These are phyloP conservation scores for Psilocybe subaeruginosa DNA, from an alignment of 768 basidiomycete species.

Conservation along the genomic window DNA sequence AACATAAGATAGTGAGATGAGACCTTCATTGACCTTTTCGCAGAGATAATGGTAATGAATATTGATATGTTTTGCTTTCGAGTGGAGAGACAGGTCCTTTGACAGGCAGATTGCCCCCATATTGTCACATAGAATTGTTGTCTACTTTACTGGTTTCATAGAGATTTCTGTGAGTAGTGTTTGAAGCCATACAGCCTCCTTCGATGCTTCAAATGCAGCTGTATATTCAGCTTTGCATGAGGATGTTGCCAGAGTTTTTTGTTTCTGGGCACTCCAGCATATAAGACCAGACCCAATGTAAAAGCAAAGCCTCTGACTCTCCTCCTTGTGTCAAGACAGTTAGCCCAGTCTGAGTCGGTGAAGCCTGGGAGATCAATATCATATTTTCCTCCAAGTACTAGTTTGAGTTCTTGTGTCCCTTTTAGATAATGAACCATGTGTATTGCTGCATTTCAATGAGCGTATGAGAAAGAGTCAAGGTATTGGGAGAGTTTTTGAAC, in stretches of 20 bases:
- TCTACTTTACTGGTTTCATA: too few relatives aligned
- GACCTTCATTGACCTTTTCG: too few relatives aligned
- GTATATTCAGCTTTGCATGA: conserved; percentile 47
- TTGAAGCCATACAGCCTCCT: conserved; percentile 9
- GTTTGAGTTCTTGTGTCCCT: conserved; percentile 16
- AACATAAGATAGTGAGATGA: too few relatives aligned
- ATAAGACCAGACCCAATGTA: conserved; percentile 24
- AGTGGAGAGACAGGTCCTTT: too few relatives aligned
- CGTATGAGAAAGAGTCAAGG: conserved; percentile 24
- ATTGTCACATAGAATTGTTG: too few relatives aligned
- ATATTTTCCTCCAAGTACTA: conserved; percentile 17
- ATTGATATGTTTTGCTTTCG: too few relatives aligned
- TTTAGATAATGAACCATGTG: conserved; percentile 22
- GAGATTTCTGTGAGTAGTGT: too few relatives aligned
- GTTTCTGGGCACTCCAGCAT: conserved; percentile 25
- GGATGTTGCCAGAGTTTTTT: too few relatives aligned
- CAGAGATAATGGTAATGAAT: too few relatives aligned
- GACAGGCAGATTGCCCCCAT: too few relatives aligned
- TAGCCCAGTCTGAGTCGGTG: conserved; percentile 30
- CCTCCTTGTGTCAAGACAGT: conserved; percentile 21
- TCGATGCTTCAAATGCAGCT: conserved; percentile 31
- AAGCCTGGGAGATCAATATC: conserved; percentile 24
- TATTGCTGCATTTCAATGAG: conserved; percentile 31
- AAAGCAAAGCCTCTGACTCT: conserved; percentile 27
- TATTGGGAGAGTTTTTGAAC: conserved; percentile 26